Evolutionary conservation across 805 yeast species (phyloP), one percentile per base, ranked within the genome.

Genomic region (Huiozyma sinensis): DNA sequence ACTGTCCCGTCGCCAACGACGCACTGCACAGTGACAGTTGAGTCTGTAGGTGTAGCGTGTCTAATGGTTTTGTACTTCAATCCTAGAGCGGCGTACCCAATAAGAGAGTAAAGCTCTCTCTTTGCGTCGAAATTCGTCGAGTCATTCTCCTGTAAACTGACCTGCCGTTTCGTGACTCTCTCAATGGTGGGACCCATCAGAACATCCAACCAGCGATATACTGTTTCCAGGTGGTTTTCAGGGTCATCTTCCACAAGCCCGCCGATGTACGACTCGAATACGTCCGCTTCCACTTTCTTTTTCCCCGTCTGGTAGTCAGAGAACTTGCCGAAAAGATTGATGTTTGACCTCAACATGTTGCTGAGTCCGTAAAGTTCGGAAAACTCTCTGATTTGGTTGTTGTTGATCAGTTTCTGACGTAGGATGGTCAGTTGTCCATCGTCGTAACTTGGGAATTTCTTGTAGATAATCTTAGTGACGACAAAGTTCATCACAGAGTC

Each of bases 231-330:
- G 47, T 77, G 74, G 12, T 65, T 61, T 9, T 65, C 65, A 36
- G 61, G 57, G 24, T 67, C 63, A 38, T 73, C 67, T 49, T 84
- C 94, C 24, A 76, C 68, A 31, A 90, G 62, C 0, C 94, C 98
- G 6, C 95, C 97, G 39, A 92, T 72, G 52, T 90, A 90, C 0
- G 97, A 96, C 64, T 92, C 98, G 58, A 90, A 85, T 0, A 83
- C 78, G 68, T 90, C 98, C 0, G 97, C 95, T 55, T 73, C 74
- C 4, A 83, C 67, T 57, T 92, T 92, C 50, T 74, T 74, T 46
- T 72, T 76, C 7, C 85, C 84, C 32, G 67, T 65, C 29, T 64
- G 59, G 43, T 72, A 68, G 13, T 48, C 50, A 3, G 48, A 44
- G 27, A 59, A 53, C 17, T 52, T 55, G 28, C 49, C 47, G 7